Base-by-base conservation (phyloP, 352 stramenopile species). In the Pythium aristosporum region DNA sequence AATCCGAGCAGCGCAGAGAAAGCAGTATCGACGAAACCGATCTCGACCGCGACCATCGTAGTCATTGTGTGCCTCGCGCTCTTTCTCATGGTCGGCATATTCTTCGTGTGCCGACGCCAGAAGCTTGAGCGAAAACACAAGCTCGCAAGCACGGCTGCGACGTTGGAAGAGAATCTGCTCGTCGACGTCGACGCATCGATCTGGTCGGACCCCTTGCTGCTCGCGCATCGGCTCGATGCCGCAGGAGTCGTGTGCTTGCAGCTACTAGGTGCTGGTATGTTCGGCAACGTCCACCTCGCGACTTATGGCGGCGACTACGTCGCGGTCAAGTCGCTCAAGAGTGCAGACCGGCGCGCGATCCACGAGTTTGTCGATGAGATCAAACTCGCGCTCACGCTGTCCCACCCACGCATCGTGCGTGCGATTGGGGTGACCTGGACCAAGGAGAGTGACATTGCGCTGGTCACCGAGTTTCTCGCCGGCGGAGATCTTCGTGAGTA, bases 401-500 rank as follows among this genome's bases (percentile, higher is more conserved):
- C 28, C 5, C 63, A 71, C 21, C 58, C 57, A 2, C 28, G 50
- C n/a, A 52, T 74, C 46, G 63, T 74, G 11, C 0, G 5, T 16
- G 68, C 71, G 28, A 36, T 67, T 13, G 68, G 70, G 8, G 70
- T 76, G 10, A 57, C 63, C 41, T 73, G 67, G 65, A 70, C 63
- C 39, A 76, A 74, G 32, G 70, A 73, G 34, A 59, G 53, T n/a
- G 62, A 68, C 30, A 18, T 76, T 1, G 42, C 56, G n/a, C 21
- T 72, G n/a, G 50, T 76, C 15, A 65, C 65, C 36, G 69, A 76
- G 58, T 76, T 57, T 47, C 68, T 73, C 60, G 36, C n/a, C 8
- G 50, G 66, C n/a, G 66, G 70, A 28, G 70, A 76, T 34, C 30
- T 76, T 18, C 61, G 64, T 0, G 36, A 50, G 43, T 56, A 64